Evolutionary conservation across 1,284 basidiomycete genomes (phyloP), one percentile per base, ranked within the genome.

Genomic region (Cutaneotrichosporon dermatis): DNA sequence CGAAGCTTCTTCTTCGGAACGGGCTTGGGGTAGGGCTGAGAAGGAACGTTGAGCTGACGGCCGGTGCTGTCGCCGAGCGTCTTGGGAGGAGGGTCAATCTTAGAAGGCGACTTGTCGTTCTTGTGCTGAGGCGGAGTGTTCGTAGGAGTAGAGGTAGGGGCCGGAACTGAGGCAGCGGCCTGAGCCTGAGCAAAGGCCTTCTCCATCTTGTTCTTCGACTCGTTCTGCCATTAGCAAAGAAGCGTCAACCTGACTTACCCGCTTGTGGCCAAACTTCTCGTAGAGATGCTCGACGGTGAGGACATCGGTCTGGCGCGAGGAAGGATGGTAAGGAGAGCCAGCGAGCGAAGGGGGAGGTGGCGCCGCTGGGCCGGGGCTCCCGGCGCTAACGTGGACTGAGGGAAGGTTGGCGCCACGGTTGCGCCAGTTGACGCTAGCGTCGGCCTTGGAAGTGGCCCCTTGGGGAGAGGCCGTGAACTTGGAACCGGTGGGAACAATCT

Each of bases 211-310:
- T 42, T 42, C 35, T 55, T 45, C 16, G 44, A 45, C 42, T 51
- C 56, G 13, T 10, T 35, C 33, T 63, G 13, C 51, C 53, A 42
- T 25, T 10, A 34, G 53, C 9, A 4, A 34, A 25, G n/a, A 33
- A 37, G 13, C 10, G 37, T 40, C 3, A 6, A 8, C 7, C 15
- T 4, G n/a, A 34, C 54, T 48, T 16, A 49, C 56, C 56, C 51
- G 59, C 57, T 50, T 56, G 45, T 56, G 40, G 9, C 58, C 64
- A 58, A 73, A 74, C 60, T 69, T 71, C 51, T 72, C 68, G 43
- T 72, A 72, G 4, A 76, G 64, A 40, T 63, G 59, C 49, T 75
- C 72, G 8, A 76, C 67, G 3, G 71, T 75, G 69, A 76, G 69
- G 9, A 70, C 61, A 5, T 54, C 56, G 10, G 39, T 8, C 33